Base-by-base conservation (phyloP, 192 early-diverging fungal genomes). In the Coemansia asiatica region DNA sequence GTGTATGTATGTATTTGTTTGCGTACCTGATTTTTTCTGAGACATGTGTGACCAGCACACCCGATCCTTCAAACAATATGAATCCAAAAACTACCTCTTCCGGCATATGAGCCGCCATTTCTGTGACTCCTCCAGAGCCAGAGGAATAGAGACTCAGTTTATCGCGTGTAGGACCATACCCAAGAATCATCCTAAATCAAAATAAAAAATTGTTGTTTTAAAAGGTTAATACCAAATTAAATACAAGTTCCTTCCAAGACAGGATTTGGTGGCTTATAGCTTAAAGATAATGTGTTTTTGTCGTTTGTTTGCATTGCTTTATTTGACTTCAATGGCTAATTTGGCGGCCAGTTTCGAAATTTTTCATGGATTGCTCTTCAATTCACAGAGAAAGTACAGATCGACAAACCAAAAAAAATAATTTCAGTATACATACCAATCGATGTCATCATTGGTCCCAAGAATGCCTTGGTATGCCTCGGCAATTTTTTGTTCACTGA, bases 1-100 rank as follows among this genome's bases (percentile, higher is more conserved):
- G n/a, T n/a, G 46, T 48, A 19, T 8, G 46, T 7, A 22, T 23
- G 48, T 50, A 6, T 50, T 23, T 23, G 26, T 10, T 27, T 26
- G 25, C 61, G 64, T 74, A 71, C 77, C 77, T 80, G 58, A 80
- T 74, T 51, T 80, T 80, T 40, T 80, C 71, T 7, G 77, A 70
- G 21, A 80, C 77, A 21, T 80, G 77, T 33, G 72, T 80, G 57
- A 80, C 66, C 51, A 80, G 64, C 64, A 80, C 72, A 22, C 65
- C 63, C 16, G 77, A 70, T 31, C 77, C 72, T 26, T 80, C 77
- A 57, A 80, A 80, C n/a, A 25, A 18, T 40, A 80, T 33, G 40
- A 71, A 80, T 15, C 72, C 72, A 58, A 74, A 80, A 19, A 71
- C 65, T 8, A 74, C 56, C 27, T 80, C 77, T 19, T 71, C 63